A percentile compares a stretch with the other conserved stretches of the same genome.
Conservation (phyloP, 805 yeast species). For the Candida glaebosa region DNA sequence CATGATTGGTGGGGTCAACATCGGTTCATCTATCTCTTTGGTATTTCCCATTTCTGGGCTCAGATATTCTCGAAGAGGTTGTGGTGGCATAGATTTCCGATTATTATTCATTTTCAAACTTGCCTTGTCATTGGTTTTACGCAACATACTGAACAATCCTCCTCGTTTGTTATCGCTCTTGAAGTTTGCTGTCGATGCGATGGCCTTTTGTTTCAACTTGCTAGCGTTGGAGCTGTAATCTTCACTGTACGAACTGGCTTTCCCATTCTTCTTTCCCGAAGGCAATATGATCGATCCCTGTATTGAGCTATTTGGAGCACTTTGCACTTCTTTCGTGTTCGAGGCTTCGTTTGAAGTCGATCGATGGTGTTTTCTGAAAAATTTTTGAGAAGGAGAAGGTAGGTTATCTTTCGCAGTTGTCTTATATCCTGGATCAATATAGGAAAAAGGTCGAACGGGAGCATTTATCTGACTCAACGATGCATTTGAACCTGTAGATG, state of each 20-base stretch:
- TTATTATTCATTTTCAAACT: not conserved
- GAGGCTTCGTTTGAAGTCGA: slow-evolving; percentile 32
- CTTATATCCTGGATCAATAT: slow-evolving; percentile 29
- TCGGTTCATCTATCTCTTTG: not conserved
- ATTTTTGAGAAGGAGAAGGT: slow-evolving; percentile 28
- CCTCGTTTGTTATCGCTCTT: slow-evolving; percentile 18
- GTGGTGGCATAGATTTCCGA: slow-evolving; percentile 1
- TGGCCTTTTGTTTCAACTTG: not conserved
- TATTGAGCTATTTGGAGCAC: slow-evolving; percentile 1
- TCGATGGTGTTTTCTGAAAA: slow-evolving; percentile 63
- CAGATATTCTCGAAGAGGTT: not conserved
- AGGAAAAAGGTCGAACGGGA: slow-evolving; percentile 33
- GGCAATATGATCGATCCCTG: not conserved
- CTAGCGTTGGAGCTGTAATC: not conserved
- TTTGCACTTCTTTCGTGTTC: slow-evolving; percentile 8
- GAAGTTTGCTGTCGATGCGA: not conserved
- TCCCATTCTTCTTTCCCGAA: not conserved
- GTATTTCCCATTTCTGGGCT: not conserved
- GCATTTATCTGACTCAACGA: slow-evolving; percentile 7
- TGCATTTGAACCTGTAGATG: slow-evolving; percentile 16
- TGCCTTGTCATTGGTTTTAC: slow-evolving; percentile 30
- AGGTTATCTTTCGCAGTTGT: slow-evolving; percentile 14
- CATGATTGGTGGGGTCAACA: not conserved
- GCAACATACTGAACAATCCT: slow-evolving; percentile 37
- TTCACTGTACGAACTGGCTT: slow-evolving; percentile 1